phyloP scores from a whole-genome alignment of 306 rosid species.

The Mimosa pudica region DNA sequence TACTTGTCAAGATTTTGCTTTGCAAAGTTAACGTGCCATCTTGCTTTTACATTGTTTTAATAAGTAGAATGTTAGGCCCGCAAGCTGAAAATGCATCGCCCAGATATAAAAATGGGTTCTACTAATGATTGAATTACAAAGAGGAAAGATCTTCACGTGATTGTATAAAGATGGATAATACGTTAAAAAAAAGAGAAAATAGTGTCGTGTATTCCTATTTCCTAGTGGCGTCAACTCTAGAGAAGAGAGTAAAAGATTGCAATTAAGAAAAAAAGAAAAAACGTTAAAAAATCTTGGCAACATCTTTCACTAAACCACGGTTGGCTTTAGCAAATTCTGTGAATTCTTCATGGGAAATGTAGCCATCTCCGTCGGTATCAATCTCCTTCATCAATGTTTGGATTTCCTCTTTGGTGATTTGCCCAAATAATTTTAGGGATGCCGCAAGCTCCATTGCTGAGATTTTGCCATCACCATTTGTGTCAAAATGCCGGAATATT shows the following conservation, averaged over 20 bases:
- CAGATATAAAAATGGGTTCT: background rate
- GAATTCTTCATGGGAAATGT: constrained; percentile 57
- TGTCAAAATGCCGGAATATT: constrained; percentile 55
- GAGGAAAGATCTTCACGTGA: background rate
- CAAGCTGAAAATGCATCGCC: background rate
- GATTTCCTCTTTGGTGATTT: constrained; percentile 48
- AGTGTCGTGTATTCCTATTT: background rate
- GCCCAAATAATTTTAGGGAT: constrained; percentile 49
- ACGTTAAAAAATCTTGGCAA: constrained; percentile 52
- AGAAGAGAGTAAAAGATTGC: background rate
- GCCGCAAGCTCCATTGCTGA: constrained; percentile 60
- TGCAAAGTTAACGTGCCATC: constrained; percentile 4
- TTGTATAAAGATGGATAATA: constrained; percentile 20
- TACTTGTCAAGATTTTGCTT: constrained; percentile 13
- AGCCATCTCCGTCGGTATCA: constrained; percentile 59
- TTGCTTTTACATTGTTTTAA: background rate
- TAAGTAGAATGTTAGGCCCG: background rate
- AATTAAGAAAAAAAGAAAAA: background rate
- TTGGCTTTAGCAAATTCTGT: constrained; percentile 49
- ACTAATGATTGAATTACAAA: background rate
- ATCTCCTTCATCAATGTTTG: constrained; percentile 59
- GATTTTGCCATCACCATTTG: constrained; percentile 58
- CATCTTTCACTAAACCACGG: constrained; percentile 53
- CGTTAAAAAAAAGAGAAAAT: constrained; percentile 15
- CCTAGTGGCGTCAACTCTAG: background rate